Base-by-base conservation (phyloP, 495 filamentous ascomycete species). In the Echria macrotheca region DNA sequence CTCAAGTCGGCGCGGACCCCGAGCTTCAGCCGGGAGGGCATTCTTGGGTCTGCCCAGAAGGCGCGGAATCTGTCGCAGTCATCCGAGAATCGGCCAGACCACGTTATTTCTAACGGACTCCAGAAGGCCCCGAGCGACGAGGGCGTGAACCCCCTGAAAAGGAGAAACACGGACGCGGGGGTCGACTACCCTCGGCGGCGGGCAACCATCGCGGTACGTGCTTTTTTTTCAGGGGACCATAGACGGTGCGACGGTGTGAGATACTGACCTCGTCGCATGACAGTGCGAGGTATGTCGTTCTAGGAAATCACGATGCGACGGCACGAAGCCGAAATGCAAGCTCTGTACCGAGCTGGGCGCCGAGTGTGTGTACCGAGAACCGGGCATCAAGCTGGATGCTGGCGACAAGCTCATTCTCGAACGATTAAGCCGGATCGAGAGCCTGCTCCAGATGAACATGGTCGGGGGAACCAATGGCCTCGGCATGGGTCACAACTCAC, bases 231-330 rank as follows among this genome's bases (percentile, higher is more conserved):
- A 22, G 9, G 22, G 43, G 11, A 11, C 28, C 12, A n/a, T 22
- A 31, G 19, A 12, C 19, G 31, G 29, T 28, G 18, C 18, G 8
- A 17, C 10, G 8, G 28, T 5, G 19, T 19, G 29, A 24, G 44
- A 47, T 25, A 44, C 63, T 70, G 54, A 67, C 61, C 37, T 9
- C 24, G 19, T 44, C 53, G 40, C 46, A 9, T 26, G 33, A 49
- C 60, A 89, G 82, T 91, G 87, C 69, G 86, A 91, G 62, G 86
- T 91, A 45, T 91, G 87, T 59, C 85, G 87, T 23, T 84, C 86
- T 29, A 77, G 87, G 49, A 91, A 91, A 65, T 89, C 86, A 42
- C 75, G 85, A 61, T 91, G 87, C 62, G 87, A 90, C 59, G 87
- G 87, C n/a, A 83, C 77, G 6, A 82, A 86, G 49, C 86, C 87